phyloP scores from a whole-genome alignment of 345 rosid genomes.

The Sisymbrium irio region DNA sequence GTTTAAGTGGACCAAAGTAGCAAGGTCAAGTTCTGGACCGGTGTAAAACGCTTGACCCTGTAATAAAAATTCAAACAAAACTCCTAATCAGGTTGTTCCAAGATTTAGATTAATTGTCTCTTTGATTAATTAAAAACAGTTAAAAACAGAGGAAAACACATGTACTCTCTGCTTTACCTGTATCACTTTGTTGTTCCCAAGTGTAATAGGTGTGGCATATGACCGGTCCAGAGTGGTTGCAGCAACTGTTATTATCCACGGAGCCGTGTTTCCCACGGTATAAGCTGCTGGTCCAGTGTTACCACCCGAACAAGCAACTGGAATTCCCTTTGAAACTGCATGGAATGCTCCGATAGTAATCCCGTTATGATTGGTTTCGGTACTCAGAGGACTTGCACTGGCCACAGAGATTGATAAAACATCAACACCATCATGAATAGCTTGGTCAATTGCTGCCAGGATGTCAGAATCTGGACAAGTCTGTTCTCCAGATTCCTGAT shows the following conservation, averaged over 20 bases:
- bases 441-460: constrained; percentile 47
- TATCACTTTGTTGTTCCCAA: not conserved
- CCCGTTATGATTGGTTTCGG: not conserved
- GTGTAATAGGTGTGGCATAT: constrained; percentile 34
- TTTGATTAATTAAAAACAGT: not conserved
- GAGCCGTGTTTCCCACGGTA: constrained; percentile 40
- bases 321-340: constrained; percentile 39
- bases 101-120: too few relatives aligned
- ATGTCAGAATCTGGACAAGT: constrained; percentile 36
- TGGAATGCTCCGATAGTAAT: constrained; percentile 44
- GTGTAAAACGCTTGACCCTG: not conserved
- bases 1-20: not conserved
- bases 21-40: not conserved
- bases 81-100: too few relatives aligned
- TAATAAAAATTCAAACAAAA: too few relatives aligned
- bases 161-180: not conserved
- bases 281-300: constrained; percentile 35
- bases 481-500: not conserved
- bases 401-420: constrained; percentile 46
- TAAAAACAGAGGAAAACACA: too few relatives aligned
- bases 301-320: constrained; percentile 32
- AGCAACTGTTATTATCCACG: constrained; percentile 54
- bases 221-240: constrained; percentile 52
- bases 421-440: constrained; percentile 51
- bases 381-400: constrained; percentile 7